Conservation (phyloP, 208 protist genomes). For the Vickermania ingenoplastis region DNA sequence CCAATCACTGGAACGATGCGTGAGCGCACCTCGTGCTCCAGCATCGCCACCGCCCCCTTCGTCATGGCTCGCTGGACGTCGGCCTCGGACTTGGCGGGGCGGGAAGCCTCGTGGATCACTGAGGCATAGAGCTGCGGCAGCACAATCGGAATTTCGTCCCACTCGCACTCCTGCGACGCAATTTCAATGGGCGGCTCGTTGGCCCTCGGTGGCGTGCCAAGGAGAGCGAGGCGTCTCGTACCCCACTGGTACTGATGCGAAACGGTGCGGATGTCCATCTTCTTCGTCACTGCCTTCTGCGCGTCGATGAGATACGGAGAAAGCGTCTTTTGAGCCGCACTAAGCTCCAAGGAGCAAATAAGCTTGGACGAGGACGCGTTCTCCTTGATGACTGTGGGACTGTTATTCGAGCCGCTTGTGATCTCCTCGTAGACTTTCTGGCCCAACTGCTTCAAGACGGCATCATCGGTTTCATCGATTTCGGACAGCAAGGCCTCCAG, state of each 20-base stretch:
- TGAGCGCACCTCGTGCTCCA: neutral
- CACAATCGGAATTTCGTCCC: neutral
- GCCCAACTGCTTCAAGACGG: neutral
- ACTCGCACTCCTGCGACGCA: neutral
- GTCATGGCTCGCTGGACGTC: neutral
- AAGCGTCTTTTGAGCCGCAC: neutral
- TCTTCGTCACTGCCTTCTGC: neutral
- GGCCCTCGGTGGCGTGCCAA: neutral
- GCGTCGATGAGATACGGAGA: neutral
- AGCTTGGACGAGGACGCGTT: neutral
- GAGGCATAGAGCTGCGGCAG: neutral
- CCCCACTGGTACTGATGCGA: neutral
- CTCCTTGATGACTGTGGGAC: neutral
- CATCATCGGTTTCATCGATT: neutral
- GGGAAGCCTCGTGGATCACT: neutral
- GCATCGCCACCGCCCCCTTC: neutral
- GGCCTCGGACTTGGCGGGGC: neutral
- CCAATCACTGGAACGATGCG: neutral
- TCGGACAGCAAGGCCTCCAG: neutral
- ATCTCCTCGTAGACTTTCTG: neutral
- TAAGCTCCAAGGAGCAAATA: neutral
- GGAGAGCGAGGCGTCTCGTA: neutral
- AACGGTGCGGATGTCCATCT: neutral
- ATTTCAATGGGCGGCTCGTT: neutral
- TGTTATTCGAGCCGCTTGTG: neutral